Evolutionary conservation across 495 filamentous ascomycete genomes (phyloP), one percentile per base, ranked within the genome.

Genomic region (Cladorrhinum samala): DNA sequence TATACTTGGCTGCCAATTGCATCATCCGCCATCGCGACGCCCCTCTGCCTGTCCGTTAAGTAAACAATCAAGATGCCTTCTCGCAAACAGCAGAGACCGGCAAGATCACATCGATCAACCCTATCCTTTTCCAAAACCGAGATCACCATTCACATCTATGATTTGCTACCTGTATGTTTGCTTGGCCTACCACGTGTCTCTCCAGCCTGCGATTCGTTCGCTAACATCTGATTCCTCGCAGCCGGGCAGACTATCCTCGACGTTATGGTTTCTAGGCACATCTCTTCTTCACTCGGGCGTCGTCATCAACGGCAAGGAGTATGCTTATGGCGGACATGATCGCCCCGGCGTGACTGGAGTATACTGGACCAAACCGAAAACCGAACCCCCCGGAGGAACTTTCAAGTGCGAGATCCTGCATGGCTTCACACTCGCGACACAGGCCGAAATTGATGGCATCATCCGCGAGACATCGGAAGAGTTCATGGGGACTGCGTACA

Each of bases 261-360:
- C 84, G 11, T 76, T 91, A 27, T 91, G 88, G 88, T 74, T 78
- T 25, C 56, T 90, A 43, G 88, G 88, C 40, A 73, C 79, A 33
- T 83, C 82, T 19, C 81, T 91, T 24, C 77, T 91, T 5, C 88
- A 92, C 66, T 86, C 86, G 2, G 88, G 85, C 46, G 83, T 92
- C 36, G 82, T 86, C n/a, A 85, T 92, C 59, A 78, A 82, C 55
- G 78, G 83, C 47, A 77, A 75, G 39, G 88, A 92, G 71, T 92
- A 90, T 62, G 88, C 88, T 3, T 92, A 83, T 59, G 88, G 87
- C n/a, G 88, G 88, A 0, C 88, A 92, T 63, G 80, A 86, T 60
- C 71, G 73, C 42, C 77, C 61, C n/a, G 76, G 75, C 3, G 62
- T 82, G 33, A 88, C 83, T 5, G 88, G 88, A 24, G 88, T 91